phyloP scores from a whole-genome alignment of 352 stramenopile species.

The Saprolegnia diclina region DNA sequence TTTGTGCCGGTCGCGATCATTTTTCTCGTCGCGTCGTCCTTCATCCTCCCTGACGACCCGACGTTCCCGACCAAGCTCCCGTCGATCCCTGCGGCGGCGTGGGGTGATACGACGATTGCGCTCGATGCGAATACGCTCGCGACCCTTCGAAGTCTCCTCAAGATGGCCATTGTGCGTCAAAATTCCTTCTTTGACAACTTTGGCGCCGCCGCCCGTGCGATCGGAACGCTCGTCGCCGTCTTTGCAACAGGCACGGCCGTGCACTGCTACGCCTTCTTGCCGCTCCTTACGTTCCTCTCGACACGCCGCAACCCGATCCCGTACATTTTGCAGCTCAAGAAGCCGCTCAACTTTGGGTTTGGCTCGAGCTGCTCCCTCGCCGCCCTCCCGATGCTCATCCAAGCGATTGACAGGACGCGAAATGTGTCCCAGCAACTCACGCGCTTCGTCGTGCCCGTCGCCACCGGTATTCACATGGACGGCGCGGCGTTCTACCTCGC shows the following conservation, averaged over 20 bases:
- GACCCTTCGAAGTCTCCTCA: not conserved
- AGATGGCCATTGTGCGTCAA: not conserved
- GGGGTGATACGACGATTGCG: not conserved
- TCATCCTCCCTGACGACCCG: not conserved
- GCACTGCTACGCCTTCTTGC: constrained; percentile 32
- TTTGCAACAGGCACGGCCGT: constrained; percentile 23
- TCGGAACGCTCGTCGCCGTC: constrained; percentile 34
- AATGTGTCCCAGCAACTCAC: constrained; percentile 43
- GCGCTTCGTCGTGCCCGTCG: constrained; percentile 66
- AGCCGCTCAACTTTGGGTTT: constrained; percentile 30
- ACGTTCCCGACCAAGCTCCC: not conserved
- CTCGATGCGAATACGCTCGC: not conserved
- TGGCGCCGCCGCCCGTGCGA: constrained; percentile 15
- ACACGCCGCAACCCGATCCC: constrained; percentile 6
- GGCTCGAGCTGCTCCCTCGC: constrained; percentile 31
- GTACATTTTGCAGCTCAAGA: constrained; percentile 30
- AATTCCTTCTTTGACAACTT: constrained; percentile 13
- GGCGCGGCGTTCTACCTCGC: constrained; percentile 66
- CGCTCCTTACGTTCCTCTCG: constrained; percentile 24
- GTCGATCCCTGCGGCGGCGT: not conserved
- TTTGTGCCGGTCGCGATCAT: constrained; percentile 34
- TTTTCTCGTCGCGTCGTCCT: constrained; percentile 23
- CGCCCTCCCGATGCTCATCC: constrained; percentile 28
- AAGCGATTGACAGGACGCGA: not conserved
- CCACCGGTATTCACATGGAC: constrained; percentile 65